Conservation (phyloP, 2,329 filamentous ascomycete species). For the Magnaporthiopsis rhizophila region DNA sequence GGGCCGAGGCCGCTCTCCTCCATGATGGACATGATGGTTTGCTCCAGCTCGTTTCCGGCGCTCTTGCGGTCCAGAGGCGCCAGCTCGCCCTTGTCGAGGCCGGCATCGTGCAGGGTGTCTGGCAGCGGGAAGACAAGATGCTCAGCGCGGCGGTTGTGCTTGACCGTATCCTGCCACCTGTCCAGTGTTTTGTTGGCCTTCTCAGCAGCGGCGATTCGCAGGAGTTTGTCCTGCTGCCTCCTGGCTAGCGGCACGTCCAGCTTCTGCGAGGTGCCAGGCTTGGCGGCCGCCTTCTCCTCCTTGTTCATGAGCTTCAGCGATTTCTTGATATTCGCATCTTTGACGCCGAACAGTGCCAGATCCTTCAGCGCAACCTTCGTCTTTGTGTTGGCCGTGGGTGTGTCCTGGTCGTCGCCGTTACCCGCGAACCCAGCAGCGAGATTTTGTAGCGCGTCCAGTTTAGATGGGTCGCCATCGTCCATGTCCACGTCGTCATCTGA, state of each 20-base stretch:
- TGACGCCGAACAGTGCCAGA: constrained; percentile 61
- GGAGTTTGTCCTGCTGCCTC: constrained; percentile 76
- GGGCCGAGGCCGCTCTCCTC: constrained; percentile 73
- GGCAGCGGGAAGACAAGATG: constrained; percentile 82
- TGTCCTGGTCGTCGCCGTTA: constrained; percentile 42
- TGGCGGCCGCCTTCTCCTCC: constrained; percentile 46
- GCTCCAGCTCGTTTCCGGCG: constrained; percentile 73
- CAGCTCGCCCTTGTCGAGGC: constrained; percentile 44
- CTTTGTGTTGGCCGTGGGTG: constrained; percentile 38
- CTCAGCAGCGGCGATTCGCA: constrained; percentile 75
- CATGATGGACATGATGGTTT: constrained; percentile 79
- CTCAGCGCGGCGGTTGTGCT: constrained; percentile 85
- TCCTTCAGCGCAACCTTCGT: constrained; percentile 69
- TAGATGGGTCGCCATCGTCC: constrained; percentile 43
- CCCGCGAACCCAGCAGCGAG: constrained; percentile 63
- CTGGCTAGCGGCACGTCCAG: constrained; percentile 76
- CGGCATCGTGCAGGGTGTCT: constrained; percentile 56
- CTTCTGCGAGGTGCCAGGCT: constrained; percentile 56
- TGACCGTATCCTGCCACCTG: constrained; percentile 91
- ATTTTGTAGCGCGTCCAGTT: constrained; percentile 57
- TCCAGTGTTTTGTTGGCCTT: constrained; percentile 88
- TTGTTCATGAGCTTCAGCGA: constrained; percentile 68
- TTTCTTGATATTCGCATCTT: constrained; percentile 68
- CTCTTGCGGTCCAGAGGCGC: constrained; percentile 55
- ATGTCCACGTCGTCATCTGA: constrained; percentile 29